Conservation (phyloP, 2,329 filamentous ascomycete species). For the Lasiodiplodia gonubiensis region DNA sequence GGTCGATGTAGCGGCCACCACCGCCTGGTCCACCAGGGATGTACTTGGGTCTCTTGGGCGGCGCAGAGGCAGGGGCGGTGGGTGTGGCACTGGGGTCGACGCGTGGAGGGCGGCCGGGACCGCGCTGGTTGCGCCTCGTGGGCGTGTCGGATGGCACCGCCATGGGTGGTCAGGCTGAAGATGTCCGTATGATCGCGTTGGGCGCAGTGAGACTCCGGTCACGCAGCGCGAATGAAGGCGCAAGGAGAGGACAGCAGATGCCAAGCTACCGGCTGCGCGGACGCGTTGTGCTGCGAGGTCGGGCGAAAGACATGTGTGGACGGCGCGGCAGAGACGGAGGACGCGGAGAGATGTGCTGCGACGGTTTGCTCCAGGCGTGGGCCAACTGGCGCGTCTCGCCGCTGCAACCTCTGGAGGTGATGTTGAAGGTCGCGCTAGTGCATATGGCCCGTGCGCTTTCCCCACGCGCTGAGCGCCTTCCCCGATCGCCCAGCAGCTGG, state of each 20-base stretch:
- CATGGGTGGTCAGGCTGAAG: constrained; percentile 2
- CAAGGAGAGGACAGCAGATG: constrained; percentile 27
- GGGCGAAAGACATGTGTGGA: constrained; percentile 26
- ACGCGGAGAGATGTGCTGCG: neutral
- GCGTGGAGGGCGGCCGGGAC: constrained; percentile 27
- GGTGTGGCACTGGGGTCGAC: constrained; percentile 27
- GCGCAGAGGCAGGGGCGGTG: constrained; percentile 46
- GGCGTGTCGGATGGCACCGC: constrained; percentile 26
- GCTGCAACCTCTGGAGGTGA: constrained; percentile 8
- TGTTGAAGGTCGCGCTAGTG: constrained; percentile 21
- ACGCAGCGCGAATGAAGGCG: constrained; percentile 28
- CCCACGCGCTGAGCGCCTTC: constrained; percentile 10
- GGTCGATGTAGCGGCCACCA: constrained; percentile 81
- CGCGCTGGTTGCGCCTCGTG: constrained; percentile 27
- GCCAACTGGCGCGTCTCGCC: constrained; percentile 25
- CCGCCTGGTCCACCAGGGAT: constrained; percentile 86
- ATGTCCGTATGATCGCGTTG: constrained; percentile 21
- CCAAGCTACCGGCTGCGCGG: constrained; percentile 29
- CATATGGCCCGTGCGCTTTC: constrained; percentile 6
- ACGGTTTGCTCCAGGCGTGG: constrained; percentile 15
- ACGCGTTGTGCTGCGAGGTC: constrained; percentile 25
- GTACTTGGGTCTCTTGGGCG: constrained; percentile 63
- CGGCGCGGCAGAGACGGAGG: neutral
- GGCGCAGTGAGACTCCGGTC: constrained; percentile 25
- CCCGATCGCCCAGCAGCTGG: constrained; percentile 6